Evolutionary conservation across 805 yeast species (phyloP).

Genomic region (Clavispora vitiphila): DNA sequence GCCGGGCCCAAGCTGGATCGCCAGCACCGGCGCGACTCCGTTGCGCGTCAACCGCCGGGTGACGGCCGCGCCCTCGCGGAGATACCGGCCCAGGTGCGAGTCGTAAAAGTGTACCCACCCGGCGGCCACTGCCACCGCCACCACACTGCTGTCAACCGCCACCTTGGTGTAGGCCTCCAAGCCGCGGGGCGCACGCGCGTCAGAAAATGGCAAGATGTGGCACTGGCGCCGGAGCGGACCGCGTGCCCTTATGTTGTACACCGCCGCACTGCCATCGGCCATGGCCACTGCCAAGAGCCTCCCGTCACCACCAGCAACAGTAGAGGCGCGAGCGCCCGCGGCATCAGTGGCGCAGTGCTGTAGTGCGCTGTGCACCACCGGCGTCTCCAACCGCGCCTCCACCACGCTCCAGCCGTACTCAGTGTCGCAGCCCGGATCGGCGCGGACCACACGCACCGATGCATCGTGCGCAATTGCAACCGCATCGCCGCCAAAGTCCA

Average conservation of each 20-base stretch:
- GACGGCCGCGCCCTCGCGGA: slow-evolving; percentile 13
- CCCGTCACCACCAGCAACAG: slow-evolving; percentile 38
- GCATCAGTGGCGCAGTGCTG: not conserved
- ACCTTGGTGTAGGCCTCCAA: slow-evolving; percentile 23
- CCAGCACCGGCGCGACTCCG: slow-evolving; percentile 13
- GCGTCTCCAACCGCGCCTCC: slow-evolving; percentile 8
- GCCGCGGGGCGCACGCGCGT: slow-evolving; percentile 15
- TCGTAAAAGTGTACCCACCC: slow-evolving; percentile 17
- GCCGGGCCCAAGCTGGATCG: slow-evolving; percentile 12
- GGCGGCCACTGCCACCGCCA: slow-evolving; percentile 18
- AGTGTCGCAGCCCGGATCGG: not conserved
- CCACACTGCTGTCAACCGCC: slow-evolving; percentile 30
- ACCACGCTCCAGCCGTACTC: not conserved
- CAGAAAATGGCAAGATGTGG: slow-evolving; percentile 14
- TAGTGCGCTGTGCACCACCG: not conserved
- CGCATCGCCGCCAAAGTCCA: slow-evolving; percentile 30
- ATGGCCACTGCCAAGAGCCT: slow-evolving; percentile 34
- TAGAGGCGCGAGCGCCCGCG: not conserved
- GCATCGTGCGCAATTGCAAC: slow-evolving; percentile 19
- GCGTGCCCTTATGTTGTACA: slow-evolving; percentile 37
- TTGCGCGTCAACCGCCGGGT: slow-evolving; percentile 10
- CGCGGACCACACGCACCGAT: slow-evolving; percentile 22
- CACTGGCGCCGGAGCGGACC: slow-evolving; percentile 8
- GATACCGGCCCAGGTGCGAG: slow-evolving; percentile 15
- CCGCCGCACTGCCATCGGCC: slow-evolving; percentile 35